Evolutionary conservation across 2,329 filamentous ascomycete genomes (phyloP).

Genomic region (Fusarium pseudocircinatum): DNA sequence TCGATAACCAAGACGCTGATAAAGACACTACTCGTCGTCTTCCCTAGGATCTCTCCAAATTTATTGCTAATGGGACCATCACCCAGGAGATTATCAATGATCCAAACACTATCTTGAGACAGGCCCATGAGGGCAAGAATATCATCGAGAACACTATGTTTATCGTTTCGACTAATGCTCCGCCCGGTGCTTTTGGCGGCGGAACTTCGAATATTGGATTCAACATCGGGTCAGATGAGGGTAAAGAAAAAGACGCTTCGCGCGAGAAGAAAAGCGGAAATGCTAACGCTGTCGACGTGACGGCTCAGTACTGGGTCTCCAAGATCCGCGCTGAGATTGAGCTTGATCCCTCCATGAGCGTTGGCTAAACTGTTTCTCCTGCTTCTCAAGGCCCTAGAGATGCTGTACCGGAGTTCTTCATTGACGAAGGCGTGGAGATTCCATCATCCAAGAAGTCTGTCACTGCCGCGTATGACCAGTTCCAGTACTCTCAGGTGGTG

Average conservation of each 20-base stretch:
- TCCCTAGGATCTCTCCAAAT: accelerated
- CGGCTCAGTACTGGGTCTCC: background rate
- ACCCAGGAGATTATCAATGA: background rate
- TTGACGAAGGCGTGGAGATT: background rate
- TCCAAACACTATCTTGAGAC: background rate
- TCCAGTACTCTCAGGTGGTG: background rate
- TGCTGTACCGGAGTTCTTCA: background rate
- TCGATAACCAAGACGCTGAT: background rate
- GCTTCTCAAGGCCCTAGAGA: background rate
- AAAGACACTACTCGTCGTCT: background rate
- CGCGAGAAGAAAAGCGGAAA: background rate
- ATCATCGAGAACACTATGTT: background rate
- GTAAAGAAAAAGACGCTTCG: background rate
- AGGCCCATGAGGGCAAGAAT: background rate
- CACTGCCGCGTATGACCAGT: background rate
- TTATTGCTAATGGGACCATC: background rate
- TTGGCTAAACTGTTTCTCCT: background rate
- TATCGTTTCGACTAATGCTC: background rate
- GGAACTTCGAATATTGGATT: background rate
- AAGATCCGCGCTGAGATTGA: background rate
- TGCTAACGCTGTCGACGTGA: background rate
- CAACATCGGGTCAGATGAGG: background rate
- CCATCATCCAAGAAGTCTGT: background rate
- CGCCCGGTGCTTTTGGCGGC: background rate
- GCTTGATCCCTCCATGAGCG: background rate